Conservation (phyloP, 495 filamentous ascomycete genomes). For the Podospora pseudopauciseta region DNA sequence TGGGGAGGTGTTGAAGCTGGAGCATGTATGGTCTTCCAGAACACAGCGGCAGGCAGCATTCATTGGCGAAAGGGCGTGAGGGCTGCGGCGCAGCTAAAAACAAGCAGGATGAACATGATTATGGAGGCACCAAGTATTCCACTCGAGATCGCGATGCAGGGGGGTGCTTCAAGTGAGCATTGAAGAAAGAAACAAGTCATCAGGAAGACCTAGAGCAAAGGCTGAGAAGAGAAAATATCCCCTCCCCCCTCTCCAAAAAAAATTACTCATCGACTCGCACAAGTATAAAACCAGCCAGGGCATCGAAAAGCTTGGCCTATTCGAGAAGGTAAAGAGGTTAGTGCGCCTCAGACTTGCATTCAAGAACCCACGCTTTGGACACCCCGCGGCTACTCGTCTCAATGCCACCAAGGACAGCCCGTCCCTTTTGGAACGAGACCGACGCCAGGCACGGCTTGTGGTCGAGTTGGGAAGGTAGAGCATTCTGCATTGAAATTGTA, state of each 20-base stretch:
- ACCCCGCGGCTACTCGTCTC: not conserved
- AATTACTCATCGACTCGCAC: not conserved
- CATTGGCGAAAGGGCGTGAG: constrained; percentile 3
- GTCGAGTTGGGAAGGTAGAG: not conserved
- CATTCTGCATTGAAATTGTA: not conserved
- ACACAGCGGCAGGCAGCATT: not conserved
- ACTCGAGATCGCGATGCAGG: not conserved
- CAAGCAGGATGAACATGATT: not conserved
- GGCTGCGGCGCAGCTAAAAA: constrained; percentile 19
- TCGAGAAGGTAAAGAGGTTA: constrained; percentile 12
- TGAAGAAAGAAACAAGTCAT: too few species aligned
- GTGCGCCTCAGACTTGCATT: not conserved
- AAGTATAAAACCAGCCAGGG: not conserved
- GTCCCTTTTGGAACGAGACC: not conserved
- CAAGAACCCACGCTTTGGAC: not conserved
- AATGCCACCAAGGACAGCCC: not conserved
- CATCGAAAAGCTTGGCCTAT: constrained; percentile 9
- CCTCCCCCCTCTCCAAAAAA: too few species aligned
- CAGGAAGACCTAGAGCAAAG: not conserved
- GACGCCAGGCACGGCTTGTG: not conserved
- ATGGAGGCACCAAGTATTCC: not conserved
- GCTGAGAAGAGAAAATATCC: not conserved
- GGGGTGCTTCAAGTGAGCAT: too few species aligned
- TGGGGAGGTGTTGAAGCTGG: constrained; percentile 1
- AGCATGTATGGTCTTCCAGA: not conserved